Base-by-base conservation (phyloP, 2,329 filamentous ascomycete species). In the Epichloe scottii region DNA sequence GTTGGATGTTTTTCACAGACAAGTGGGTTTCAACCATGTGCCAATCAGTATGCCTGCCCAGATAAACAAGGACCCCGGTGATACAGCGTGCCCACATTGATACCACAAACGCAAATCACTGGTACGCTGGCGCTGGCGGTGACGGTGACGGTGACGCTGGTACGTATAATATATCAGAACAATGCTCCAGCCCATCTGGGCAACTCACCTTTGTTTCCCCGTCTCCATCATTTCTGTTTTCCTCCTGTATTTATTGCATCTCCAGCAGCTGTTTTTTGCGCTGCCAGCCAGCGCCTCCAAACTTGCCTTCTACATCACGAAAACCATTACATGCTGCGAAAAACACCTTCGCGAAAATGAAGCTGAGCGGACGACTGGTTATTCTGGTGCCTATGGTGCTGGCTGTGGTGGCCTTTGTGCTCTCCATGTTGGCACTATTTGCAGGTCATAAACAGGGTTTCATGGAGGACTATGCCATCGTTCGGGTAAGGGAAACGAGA, bases 381-480 rank as follows among this genome's bases (percentile, higher is more conserved):
- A 58, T 68, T 35, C 52, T 71, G 34, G 38, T 71, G 19, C 70
- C 69, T 46, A 51, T 71, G 55, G 57, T 63, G 26, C 57, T 70
- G 39, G 64, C 66, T 53, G 58, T 71, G 41, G 64, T 65, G 55
- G 66, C 62, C 37, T 66, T 71, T 52, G 60, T 72, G 38, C 63
- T 72, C 17, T 64, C 64, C 15, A 64, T 65, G 42, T 59, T 72
- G n/a, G 62, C 63, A 46, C 64, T 71, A 30, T 69, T 71, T 54
- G 64, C 70, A 34, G 70, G 70, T 14, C 64, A 65, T 41, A 59
- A 70, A 41, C 56, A 66, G 51, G 69, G 69, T 1, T 70, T 71
- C 50, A 66, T 72, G 65, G 70, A 72, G 52, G 67, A 71, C 39
- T 71, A 70, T 56, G 68, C 65, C 49, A 57, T 72, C 43, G 59